These are phyloP conservation scores for Tetratostichococcus sp. DNA, from an alignment of 139 green algal species.

Conservation along the genomic window DNA sequence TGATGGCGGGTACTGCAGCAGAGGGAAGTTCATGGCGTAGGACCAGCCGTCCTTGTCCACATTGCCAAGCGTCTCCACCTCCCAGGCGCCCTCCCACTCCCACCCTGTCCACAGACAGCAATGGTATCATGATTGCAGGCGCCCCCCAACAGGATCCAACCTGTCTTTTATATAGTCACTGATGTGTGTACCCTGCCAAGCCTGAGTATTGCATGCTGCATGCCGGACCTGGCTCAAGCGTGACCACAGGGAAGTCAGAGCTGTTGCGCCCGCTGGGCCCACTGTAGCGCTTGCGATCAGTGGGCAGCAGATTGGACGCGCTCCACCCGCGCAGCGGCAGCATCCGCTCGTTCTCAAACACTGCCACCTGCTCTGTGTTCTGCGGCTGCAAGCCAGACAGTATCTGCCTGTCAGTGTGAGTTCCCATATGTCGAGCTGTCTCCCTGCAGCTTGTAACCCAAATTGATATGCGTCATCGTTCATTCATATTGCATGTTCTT, in stretches of 20 bases:
- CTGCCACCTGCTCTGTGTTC: conserved; percentile 18
- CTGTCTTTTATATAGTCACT: too few species aligned
- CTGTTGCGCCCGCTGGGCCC: conserved; percentile 22
- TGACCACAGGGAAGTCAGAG: conserved; percentile 31
- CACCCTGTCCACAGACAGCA: conserved; percentile 36
- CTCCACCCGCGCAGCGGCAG: conserved; percentile 53
- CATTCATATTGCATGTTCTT: too few species aligned
- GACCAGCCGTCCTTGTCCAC: conserved; percentile 67
- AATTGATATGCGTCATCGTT: too few species aligned
- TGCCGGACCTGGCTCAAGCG: not conserved
- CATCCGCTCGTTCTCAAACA: conserved; percentile 85
- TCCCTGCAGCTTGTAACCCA: too few species aligned
- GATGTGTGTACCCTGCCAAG: not conserved
- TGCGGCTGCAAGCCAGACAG: not conserved
- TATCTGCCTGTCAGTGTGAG: not conserved
- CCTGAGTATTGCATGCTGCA: not conserved
- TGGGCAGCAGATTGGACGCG: conserved; percentile 38
- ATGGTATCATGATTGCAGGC: too few species aligned
- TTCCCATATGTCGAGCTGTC: too few species aligned
- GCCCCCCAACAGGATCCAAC: too few species aligned
- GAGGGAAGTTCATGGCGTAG: conserved; percentile 44
- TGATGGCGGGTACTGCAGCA: conserved; percentile 25
- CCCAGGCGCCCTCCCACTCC: conserved; percentile 72
- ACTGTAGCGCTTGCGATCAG: conserved; percentile 55
- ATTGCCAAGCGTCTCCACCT: conserved; percentile 42